A percentile compares a stretch with the other conserved stretches of the same genome.
These are phyloP conservation scores for Penicillium concentricum DNA, from an alignment of 2,329 filamentous ascomycete species.

Conservation along the genomic window DNA sequence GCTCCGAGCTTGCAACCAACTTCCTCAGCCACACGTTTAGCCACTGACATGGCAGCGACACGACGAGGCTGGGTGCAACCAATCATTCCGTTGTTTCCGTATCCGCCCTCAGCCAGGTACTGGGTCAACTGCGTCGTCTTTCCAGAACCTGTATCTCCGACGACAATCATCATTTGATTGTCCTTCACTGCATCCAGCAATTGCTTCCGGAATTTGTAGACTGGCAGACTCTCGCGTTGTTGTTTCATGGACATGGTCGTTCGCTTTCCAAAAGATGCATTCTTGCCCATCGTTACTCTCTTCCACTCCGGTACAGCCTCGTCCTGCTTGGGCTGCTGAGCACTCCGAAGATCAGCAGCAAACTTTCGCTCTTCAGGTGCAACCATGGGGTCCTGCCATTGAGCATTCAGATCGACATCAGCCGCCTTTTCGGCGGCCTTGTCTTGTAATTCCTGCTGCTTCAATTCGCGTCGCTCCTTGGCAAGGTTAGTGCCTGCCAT, in stretches of 20 bases:
- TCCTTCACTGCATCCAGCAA: conserved; percentile 81
- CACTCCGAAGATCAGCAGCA: conserved; percentile 76
- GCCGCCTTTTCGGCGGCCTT: conserved; percentile 69
- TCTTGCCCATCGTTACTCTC: conserved; percentile 73
- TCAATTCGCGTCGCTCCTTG: conserved; percentile 84
- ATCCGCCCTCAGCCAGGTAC: conserved; percentile 89
- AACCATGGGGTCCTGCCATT: conserved; percentile 98
- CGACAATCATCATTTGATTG: conserved; percentile 91
- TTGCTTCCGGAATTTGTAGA: conserved; percentile 83
- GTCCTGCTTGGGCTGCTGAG: conserved; percentile 57
- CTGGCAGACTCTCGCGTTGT: conserved; percentile 84
- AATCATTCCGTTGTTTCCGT: conserved; percentile 81
- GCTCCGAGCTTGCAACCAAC: conserved; percentile 87
- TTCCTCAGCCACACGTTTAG: conserved; percentile 94
- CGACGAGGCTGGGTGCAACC: conserved; percentile 96
- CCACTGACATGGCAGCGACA: conserved; percentile 96
- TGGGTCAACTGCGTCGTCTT: conserved; percentile 97
- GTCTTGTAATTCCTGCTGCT: conserved; percentile 83
- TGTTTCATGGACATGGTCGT: conserved; percentile 93
- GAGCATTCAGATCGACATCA: conserved; percentile 78
- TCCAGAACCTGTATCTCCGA: conserved; percentile 94
- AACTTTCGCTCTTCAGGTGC: conserved; percentile 82
- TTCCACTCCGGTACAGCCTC: conserved; percentile 92
- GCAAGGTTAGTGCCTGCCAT: conserved; percentile 88
- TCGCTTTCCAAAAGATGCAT: conserved; percentile 78